Conservation (phyloP, 176 grass and related monocot genomes). For the Carex myosuroides region DNA sequence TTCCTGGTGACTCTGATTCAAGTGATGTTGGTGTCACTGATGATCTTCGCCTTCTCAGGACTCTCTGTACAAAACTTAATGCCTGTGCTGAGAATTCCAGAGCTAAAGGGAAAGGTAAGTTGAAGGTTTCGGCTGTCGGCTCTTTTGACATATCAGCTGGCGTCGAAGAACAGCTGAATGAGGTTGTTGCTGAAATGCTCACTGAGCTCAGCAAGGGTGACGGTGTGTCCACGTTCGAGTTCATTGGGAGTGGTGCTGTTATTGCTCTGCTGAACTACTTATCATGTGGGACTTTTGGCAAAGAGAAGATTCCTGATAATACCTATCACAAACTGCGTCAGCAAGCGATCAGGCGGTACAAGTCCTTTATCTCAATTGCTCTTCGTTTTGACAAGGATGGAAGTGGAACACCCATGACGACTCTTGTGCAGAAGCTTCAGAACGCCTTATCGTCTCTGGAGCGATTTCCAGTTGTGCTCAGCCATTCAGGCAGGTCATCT, state of each 20-base stretch:
- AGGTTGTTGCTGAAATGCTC: slow-evolving; percentile 48
- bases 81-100: slow-evolving; percentile 35
- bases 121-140: slow-evolving; percentile 34
- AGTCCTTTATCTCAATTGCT: slow-evolving; percentile 50
- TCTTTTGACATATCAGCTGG: slow-evolving; percentile 41
- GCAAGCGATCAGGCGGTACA: slow-evolving; percentile 62
- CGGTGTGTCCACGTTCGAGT: slow-evolving; percentile 92
- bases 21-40: slow-evolving; percentile 61
- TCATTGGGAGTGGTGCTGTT: slow-evolving; percentile 76
- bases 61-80: slow-evolving; percentile 69
- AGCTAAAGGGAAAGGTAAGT: slow-evolving; percentile 73
- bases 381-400: slow-evolving; percentile 43
- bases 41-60: slow-evolving; percentile 53
- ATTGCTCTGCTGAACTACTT: slow-evolving; percentile 64
- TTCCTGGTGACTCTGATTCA: slow-evolving; percentile 45
- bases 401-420: slow-evolving; percentile 44
- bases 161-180: slow-evolving; percentile 55
- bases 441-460: slow-evolving; percentile 67
- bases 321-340: slow-evolving; percentile 52
- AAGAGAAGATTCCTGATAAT: slow-evolving; percentile 51
- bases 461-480: slow-evolving; percentile 68
- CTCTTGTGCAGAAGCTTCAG: slow-evolving; percentile 80
- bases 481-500: slow-evolving; percentile 58
- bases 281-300: slow-evolving; percentile 72
- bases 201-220: slow-evolving; percentile 67